Percentiles rank a stretch among this genome's conserved stretches.
Conservation (phyloP, 1,284 basidiomycete species). For the Leucoagaricus sp. region DNA sequence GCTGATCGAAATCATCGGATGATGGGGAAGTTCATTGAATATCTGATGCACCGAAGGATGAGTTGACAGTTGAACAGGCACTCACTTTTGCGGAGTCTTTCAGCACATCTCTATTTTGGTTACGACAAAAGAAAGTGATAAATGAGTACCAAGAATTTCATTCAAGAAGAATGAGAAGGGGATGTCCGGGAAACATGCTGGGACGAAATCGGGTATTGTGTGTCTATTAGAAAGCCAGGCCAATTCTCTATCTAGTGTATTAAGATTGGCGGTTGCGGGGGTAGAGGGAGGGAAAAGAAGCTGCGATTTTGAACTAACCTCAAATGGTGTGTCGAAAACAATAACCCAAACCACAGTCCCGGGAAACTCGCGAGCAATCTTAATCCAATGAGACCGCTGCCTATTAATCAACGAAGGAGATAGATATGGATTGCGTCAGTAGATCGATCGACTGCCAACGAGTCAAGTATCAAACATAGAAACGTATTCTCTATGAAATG, state of each 20-base stretch:
- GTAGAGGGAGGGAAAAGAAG: conserved; percentile 1
- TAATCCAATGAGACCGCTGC: conserved; percentile 70
- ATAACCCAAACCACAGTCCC: conserved; percentile 65
- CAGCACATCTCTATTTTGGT: conserved; percentile 49
- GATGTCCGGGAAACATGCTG: background rate
- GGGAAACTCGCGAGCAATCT: conserved; percentile 64
- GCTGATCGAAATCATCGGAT: background rate
- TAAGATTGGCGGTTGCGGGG: conserved; percentile 14
- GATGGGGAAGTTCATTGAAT: background rate
- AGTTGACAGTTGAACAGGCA: conserved; percentile 10
- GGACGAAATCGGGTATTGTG: background rate
- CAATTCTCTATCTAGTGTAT: background rate
- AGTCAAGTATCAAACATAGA: too few relatives aligned
- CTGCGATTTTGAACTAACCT: conserved; percentile 45
- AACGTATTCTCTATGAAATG: too few relatives aligned
- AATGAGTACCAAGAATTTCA: conserved; percentile 16
- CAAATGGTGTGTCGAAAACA: conserved; percentile 71
- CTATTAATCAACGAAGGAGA: conserved; percentile 33
- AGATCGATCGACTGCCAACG: background rate
- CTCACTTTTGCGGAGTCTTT: conserved; percentile 51
- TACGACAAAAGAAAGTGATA: conserved; percentile 24
- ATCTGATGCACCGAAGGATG: background rate
- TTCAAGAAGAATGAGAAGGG: background rate
- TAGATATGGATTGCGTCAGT: conserved; percentile 4
- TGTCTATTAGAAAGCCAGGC: background rate